These are phyloP conservation scores for Cornus florida DNA, from an alignment of 148 eudicot species.

Conservation along the genomic window DNA sequence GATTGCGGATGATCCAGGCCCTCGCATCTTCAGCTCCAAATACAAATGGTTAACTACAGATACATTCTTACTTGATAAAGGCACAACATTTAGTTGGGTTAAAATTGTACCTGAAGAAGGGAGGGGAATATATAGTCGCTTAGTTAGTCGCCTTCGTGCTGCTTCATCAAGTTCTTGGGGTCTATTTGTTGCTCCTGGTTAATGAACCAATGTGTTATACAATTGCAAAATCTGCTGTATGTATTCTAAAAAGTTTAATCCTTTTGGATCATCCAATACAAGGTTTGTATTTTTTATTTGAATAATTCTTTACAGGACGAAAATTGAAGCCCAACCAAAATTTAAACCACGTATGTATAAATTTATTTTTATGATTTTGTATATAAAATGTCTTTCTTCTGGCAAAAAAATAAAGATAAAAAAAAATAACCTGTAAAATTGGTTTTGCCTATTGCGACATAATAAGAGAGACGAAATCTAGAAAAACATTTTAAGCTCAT, in stretches of 20 bases:
- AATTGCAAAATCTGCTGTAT: background rate
- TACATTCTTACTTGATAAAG: slow-evolving; percentile 3
- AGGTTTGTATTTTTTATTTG: too few species aligned
- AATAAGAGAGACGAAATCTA: background rate
- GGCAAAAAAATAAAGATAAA: background rate
- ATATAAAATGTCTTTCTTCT: background rate
- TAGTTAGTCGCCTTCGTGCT: slow-evolving; percentile 95
- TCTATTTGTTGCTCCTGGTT: slow-evolving; percentile 95
- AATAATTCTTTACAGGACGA: too few species aligned
- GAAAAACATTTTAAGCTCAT: background rate
- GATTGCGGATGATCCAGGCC: slow-evolving; percentile 87
- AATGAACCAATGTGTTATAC: slow-evolving; percentile 1
- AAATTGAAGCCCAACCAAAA: too few species aligned
- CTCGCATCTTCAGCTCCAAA: slow-evolving; percentile 69
- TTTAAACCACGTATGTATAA: too few species aligned
- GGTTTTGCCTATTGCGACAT: background rate
- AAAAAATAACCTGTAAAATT: background rate
- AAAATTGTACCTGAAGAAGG: slow-evolving; percentile 73
- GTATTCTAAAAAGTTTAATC: background rate
- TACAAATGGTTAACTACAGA: slow-evolving; percentile 1
- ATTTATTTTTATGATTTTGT: background rate
- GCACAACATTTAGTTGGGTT: slow-evolving; percentile 3
- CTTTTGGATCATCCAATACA: background rate
- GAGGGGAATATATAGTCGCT: slow-evolving; percentile 92
- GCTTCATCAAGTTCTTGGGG: slow-evolving; percentile 99